Base-by-base conservation (phyloP, 2,329 filamentous ascomycete genomes). In the Xylariaceae sp. region DNA sequence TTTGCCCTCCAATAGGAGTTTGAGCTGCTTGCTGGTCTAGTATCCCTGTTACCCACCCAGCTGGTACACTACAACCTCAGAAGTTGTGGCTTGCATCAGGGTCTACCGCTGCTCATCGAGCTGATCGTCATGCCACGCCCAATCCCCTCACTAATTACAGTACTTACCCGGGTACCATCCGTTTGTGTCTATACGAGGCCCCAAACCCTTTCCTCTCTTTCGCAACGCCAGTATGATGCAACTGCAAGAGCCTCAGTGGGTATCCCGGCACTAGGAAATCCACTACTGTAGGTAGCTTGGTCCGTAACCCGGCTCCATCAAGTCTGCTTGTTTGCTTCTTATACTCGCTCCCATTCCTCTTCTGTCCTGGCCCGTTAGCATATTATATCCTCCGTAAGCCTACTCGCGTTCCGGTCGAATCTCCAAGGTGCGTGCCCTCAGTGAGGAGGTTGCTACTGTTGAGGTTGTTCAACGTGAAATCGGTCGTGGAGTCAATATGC, bases 401-500 rank as follows among this genome's bases (percentile, higher is more conserved):
- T 9, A 3, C 16, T 33, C 30, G 8, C 3, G 11, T 15, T n/a
- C n/a, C n/a, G n/a, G n/a, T n/a, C n/a, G n/a, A n/a, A n/a, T n/a
- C n/a, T n/a, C n/a, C n/a, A n/a, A n/a, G n/a, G n/a, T n/a, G n/a
- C n/a, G n/a, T 33, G 30, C 8, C 30, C 16, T 32, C 24, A 53
- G 26, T 15, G 24, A 48, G 35, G 44, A 36, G 20, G 26, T n/a
- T 13, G 32, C 11, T 35, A 18, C 8, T 29, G 26, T 15, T 24
- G 18, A 29, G 49, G 27, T 32, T 51, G 4, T 40, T 10, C 8
- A 24, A 21, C 21, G 20, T 5, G 40, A 24, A 16, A 21, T 27
- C 52, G 16, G n/a, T 20, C 30, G 27, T 15, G 21, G n/a, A 46
- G 20, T 27, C 48, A 35, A 40, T 15, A 70, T 59, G 40, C 78